Conservation (phyloP, 352 stramenopile genomes). For the Phytophthora melonis region DNA sequence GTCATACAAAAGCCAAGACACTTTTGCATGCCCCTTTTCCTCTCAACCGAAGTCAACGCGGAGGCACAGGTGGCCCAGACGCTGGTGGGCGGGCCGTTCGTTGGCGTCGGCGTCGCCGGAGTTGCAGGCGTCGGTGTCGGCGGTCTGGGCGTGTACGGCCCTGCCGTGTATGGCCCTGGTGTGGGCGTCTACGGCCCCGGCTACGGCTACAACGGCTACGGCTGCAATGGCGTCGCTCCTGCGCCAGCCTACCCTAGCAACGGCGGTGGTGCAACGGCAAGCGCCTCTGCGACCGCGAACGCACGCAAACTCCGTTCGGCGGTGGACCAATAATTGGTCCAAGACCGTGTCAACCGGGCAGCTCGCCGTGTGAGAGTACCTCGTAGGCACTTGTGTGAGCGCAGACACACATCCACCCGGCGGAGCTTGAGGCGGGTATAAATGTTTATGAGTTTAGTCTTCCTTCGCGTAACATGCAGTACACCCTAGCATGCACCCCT, state of each 20-base stretch:
- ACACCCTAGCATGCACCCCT: too few relatives aligned
- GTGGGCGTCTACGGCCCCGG: neutral
- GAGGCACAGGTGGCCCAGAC: slow-evolving; percentile 6
- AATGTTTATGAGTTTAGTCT: neutral
- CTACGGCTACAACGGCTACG: neutral
- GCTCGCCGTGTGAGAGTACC: too few relatives aligned
- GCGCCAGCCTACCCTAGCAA: neutral
- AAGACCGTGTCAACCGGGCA: too few relatives aligned
- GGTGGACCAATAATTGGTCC: too few relatives aligned
- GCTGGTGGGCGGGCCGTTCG: neutral
- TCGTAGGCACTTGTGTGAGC: too few relatives aligned
- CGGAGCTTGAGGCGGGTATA: too few relatives aligned
- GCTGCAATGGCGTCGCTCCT: neutral
- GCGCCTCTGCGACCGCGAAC: neutral
- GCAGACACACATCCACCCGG: too few relatives aligned
- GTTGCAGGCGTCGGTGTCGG: neutral
- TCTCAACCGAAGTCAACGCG: slow-evolving; percentile 4
- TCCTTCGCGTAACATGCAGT: neutral
- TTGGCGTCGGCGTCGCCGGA: slow-evolving; percentile 6
- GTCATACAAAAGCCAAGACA: too few relatives aligned
- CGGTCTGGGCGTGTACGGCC: neutral
- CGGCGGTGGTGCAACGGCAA: neutral
- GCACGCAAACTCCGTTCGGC: neutral
- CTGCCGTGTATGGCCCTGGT: too few relatives aligned
- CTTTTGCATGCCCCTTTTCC: too few relatives aligned